Evolutionary conservation across 306 rosid genomes (phyloP), one percentile per base, ranked within the genome.

Genomic region (Cicer pinnatifidum): DNA sequence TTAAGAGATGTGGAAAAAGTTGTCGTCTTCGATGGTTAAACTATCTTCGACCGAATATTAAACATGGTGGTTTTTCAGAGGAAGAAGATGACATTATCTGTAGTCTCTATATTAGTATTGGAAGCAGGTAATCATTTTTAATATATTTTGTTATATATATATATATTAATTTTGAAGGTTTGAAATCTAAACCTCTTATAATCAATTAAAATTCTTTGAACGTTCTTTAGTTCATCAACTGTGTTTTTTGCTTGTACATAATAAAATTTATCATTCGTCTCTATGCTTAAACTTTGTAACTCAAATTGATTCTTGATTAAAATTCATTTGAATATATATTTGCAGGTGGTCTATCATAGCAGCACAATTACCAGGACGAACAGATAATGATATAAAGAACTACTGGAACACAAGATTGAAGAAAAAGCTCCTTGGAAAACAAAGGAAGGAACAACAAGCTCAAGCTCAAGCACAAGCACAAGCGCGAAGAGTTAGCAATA

Each of bases 261-360:
- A 58, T 2, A 1, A 58, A 58, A 33, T 59, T 33, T 0, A 33
- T 23, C 3, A 23, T 23, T 3, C 0, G 3, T 23, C 33, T 23
- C 33, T 23, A 23, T 2, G 33, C 3, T 23, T 23, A 2, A 23
- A 19, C 6, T 11, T 47, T 11, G 52, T 10, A 11, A 47, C 48
- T 44, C 3, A 44, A 44, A 44, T 44, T 7, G 11, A 9, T 1
- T 11, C 50, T 45, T 45, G 11, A 9, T 45, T 45, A 45, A 23
- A 23, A 70, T n/a, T 39, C 15, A 6, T 23, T 37, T 13, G 43
- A 54, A 59, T 70, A 11, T 35, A 12, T 23, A 23, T 59, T 59
- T 37, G 66, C 59, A 94, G 99, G 88, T 94, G 99, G 99, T 94
- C 99, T 6, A 90, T 94, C 47, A 94, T 94, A 61, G 99, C 99